A percentile compares a stretch with the other conserved stretches of the same genome.
phyloP scores from a whole-genome alignment of 176 grass and related monocot genomes.

The Aegilops sharonensis region DNA sequence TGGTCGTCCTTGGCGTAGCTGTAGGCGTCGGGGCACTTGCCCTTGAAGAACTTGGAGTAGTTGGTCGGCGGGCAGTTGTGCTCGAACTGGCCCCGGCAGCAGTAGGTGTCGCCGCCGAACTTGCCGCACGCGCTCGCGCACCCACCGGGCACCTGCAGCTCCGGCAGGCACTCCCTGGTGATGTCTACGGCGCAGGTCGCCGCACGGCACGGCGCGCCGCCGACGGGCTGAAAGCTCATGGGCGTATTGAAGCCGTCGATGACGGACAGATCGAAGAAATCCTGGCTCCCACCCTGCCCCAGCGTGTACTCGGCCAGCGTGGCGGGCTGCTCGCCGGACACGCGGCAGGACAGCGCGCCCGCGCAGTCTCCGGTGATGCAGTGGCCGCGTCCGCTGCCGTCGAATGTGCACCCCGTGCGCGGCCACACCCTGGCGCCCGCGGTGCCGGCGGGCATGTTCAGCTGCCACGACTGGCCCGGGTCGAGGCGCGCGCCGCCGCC shows the following conservation, averaged over 20 bases:
- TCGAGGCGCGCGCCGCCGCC: constrained; percentile 44
- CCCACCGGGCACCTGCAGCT: constrained; percentile 34
- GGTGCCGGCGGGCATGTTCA: constrained; percentile 26
- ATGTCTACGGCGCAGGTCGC: constrained; percentile 42
- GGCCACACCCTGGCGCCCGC: constrained; percentile 43
- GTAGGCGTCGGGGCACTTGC: constrained; percentile 40
- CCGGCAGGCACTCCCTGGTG: constrained; percentile 20
- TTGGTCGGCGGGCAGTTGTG: constrained; percentile 23
- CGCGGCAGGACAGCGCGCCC: constrained; percentile 34
- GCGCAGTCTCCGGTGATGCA: constrained; percentile 59
- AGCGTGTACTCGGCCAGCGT: constrained; percentile 59
- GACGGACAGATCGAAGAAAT: constrained; percentile 30
- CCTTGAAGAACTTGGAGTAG: constrained; percentile 50
- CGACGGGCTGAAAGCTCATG: constrained; percentile 16
- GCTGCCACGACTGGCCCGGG: constrained; percentile 34
- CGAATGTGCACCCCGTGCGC: constrained; percentile 52
- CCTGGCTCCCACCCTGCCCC: background rate
- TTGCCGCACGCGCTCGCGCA: constrained; percentile 51
- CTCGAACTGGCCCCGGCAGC: constrained; percentile 18
- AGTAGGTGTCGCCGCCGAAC: constrained; percentile 50
- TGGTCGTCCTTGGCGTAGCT: constrained; percentile 45
- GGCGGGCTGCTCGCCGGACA: constrained; percentile 41
- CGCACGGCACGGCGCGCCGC: background rate
- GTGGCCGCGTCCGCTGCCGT: constrained; percentile 29
- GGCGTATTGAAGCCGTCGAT: constrained; percentile 20